Evolutionary conservation across 106 monocot genomes (phyloP).

Genomic region (Allium sativum): DNA sequence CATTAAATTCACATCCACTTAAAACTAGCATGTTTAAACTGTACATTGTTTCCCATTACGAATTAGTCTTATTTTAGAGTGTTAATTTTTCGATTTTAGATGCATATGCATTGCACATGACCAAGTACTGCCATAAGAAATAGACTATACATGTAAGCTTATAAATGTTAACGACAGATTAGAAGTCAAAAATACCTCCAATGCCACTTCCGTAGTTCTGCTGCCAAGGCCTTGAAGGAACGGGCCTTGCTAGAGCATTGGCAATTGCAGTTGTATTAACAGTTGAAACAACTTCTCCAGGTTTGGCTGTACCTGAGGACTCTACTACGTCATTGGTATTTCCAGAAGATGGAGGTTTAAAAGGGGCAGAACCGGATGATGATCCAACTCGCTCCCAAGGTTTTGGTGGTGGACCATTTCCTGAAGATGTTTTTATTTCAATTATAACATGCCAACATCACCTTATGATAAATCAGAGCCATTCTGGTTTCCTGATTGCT

Average conservation of each 20-base stretch:
- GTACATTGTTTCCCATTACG: too few species aligned
- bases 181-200: conserved; percentile 41
- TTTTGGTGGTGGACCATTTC: conserved; percentile 51
- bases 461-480: too few species aligned
- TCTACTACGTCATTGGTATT: conserved; percentile 86
- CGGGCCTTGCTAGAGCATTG: conserved; percentile 43
- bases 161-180: too few species aligned
- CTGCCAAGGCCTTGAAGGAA: conserved; percentile 89
- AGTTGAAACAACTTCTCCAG: conserved; percentile 65
- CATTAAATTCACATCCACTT: too few species aligned
- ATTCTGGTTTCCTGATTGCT: too few species aligned
- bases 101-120: too few species aligned
- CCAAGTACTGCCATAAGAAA: too few species aligned
- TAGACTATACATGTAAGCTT: too few species aligned
- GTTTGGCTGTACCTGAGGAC: conserved; percentile 83
- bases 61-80: too few species aligned
- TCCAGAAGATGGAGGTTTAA: conserved; percentile 80
- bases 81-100: too few species aligned
- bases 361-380: conserved; percentile 66
- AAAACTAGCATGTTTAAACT: too few species aligned
- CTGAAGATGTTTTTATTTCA: conserved; percentile 9
- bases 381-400: conserved; percentile 69
- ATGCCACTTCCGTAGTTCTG: conserved; percentile 57
- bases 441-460: not conserved
- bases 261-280: conserved; percentile 21